Percentiles rank a stretch among this genome's conserved stretches.
These are phyloP conservation scores for Pythium folliculosum DNA, from an alignment of 352 stramenopile genomes.

Conservation along the genomic window DNA sequence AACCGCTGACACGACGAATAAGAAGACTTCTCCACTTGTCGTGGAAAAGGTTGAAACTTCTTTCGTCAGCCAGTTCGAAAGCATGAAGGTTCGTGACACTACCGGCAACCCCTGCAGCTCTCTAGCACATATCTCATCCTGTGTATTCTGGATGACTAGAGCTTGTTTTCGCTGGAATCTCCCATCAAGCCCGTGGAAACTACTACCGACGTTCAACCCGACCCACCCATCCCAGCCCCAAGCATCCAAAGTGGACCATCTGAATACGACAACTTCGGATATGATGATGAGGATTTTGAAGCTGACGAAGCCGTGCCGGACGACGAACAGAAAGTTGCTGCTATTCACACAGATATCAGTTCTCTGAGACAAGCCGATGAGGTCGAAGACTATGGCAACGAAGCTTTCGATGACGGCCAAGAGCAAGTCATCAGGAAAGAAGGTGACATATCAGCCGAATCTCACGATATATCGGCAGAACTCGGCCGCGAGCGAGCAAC, in stretches of 20 bases:
- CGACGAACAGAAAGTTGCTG: background rate
- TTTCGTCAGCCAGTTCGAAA: constrained; percentile 40
- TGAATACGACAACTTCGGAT: constrained; percentile 55
- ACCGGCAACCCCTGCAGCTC: background rate
- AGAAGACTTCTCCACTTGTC: background rate
- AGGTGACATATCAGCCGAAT: background rate
- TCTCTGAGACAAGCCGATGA: background rate
- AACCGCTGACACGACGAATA: background rate
- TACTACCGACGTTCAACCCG: background rate
- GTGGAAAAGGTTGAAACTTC: background rate
- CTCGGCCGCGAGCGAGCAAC: background rate
- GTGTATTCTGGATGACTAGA: background rate
- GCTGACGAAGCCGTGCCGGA: constrained; percentile 26
- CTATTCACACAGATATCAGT: background rate
- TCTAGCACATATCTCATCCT: background rate
- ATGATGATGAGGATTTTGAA: constrained; percentile 81
- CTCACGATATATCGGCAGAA: background rate
- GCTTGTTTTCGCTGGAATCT: constrained; percentile 32
- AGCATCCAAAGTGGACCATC: background rate
- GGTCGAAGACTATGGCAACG: constrained; percentile 38
- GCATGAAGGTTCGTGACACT: constrained; percentile 36
- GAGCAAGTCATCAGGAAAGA: background rate
- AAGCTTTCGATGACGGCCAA: constrained; percentile 41
- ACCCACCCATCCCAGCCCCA: background rate
- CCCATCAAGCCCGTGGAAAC: constrained; percentile 5